Evolutionary conservation across 768 basidiomycete genomes (phyloP), one percentile per base, ranked within the genome.

Genomic region (Boletus rex-veris): DNA sequence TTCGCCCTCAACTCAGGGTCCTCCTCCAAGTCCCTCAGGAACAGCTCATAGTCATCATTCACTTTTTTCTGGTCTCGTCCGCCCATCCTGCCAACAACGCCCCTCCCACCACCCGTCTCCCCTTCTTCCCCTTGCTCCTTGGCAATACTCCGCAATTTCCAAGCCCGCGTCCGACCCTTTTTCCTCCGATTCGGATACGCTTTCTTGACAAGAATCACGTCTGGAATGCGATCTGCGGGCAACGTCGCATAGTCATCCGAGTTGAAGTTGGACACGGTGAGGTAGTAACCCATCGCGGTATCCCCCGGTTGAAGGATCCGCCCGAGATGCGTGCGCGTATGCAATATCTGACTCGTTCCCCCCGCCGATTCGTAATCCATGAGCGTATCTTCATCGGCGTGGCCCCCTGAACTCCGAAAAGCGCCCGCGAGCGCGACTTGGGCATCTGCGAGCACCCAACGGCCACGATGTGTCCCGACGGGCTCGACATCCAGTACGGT

Each of bases 251-350:
- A 98, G 52, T 85, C 85, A 53, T 89, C 85, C 53, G 88, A 91
- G 77, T 98, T 99, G 80, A 87, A 97, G 75, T 99, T 99, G 56
- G 87, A 75, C 54, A 89, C 85, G 9, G 86, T 86, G 55, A 98
- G 80, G 71, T 89, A 84, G 76, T 92, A 99, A 0, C 97, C 97
- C 49, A 98, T 74, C 30, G 82, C 95, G 1, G 93, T 85, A 69
- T 98, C 97, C 24, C 97, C 97, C 0, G 97, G 95, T 65, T 98
- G 96, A 18, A 98, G 79, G 54, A 90, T 85, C 15, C 83, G 89
- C 48, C 97, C 97, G 40, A 99, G 85, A 64, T 99, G 97, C 16
- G 97, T 98, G 35, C 96, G 88, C 14, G 96, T 97, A 73, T 98
- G 94, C 74, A 83, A 92, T 57, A 96, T 97, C 61, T 87, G 88